Base-by-base conservation (phyloP, 805 yeast species). In the Priceomyces castillae region DNA sequence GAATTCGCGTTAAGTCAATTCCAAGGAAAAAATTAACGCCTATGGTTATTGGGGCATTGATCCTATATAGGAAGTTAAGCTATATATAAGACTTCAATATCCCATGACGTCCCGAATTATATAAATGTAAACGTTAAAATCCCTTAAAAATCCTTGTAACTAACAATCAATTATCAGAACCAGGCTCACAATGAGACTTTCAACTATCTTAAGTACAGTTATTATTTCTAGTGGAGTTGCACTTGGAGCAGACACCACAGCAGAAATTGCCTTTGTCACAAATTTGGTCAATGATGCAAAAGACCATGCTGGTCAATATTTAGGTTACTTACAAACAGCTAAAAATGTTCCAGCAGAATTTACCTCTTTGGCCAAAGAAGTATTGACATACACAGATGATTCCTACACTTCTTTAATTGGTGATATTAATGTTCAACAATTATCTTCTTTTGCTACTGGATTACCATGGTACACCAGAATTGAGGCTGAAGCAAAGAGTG, bases 401-500 rank as follows among this genome's bases (percentile, higher is more conserved):
- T 55, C 69, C 6, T 68, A 67, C 47, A 67, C 73, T 17, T 62
- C 73, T 6, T 53, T 62, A 44, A 54, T 66, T 49, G 51, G 55
- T 30, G 48, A 46, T 3, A 35, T 61, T 14, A 45, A 59, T 46
- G 48, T 60, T 38, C 37, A 31, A 19, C 50, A 46, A 34, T 57
- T 68, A 48, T 53, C 46, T 47, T 34, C 47, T 3, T 65, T 54
- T 48, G 73, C 70, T 26, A 60, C 69, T 16, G 51, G 53, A 19
- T 62, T 69, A 51, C 72, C 73, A 16, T 69, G 74, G 74, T 66
- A 58, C 60, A 44, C 50, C n/a, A 43, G 56, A 41, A 42, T 52
- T 23, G 26, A 23, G 26, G 43, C 42, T 11, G 51, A 28, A 4
- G 48, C 14, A n/a, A 35, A 18, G 6, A 42, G 30, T 18, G 34